Base-by-base conservation (phyloP, 345 rosid genomes). In the Acer campestre region DNA sequence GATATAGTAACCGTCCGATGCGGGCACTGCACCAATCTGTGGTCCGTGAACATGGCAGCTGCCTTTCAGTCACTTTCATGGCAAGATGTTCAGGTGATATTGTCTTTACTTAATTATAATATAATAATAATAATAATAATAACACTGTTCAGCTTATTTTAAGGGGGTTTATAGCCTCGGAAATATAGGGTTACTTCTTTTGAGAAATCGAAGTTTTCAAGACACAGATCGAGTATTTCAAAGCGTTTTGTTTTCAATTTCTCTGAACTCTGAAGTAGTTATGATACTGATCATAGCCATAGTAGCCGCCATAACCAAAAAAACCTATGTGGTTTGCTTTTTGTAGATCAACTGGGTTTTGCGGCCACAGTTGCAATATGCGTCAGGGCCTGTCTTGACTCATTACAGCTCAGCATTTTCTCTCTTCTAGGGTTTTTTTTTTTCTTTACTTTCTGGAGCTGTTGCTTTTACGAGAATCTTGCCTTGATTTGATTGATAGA, bases 41-140 rank as follows among this genome's bases (percentile, higher is more conserved):
- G 94, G 99, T 95, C 99, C 27, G 98, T 95, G 75, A 93, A 95
- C 86, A 95, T 95, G 98, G 98, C 97, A 59, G 97, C 97, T 53
- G 88, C 95, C 66, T 87, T 91, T 79, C 99, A 92, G 92, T 91
- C 97, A 67, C 86, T 86, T 78, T 85, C 94, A 76, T 85, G 91
- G 86, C 97, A 88, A 86, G 86, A 90, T 77, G 79, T 82, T 81
- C 97, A 89, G 94, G 97, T 92, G 80, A 73, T 62, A 29, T 68
- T 44, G 61, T 68, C 23, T 65, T 18, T 65, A 35, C 10, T 31
- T 29, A 65, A 44, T 17, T 53, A 31, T 70, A 69, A 22, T 48
- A 53, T 53, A 53, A 13, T 22, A 25, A 17, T 70, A 70, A 53
- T 29, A 27, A 14, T 53, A 16, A 14, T 53, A 53, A 17, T 53